Evolutionary conservation across 164 flowering plant genomes (phyloP).

Genomic region (Nymphaea thermarum): DNA sequence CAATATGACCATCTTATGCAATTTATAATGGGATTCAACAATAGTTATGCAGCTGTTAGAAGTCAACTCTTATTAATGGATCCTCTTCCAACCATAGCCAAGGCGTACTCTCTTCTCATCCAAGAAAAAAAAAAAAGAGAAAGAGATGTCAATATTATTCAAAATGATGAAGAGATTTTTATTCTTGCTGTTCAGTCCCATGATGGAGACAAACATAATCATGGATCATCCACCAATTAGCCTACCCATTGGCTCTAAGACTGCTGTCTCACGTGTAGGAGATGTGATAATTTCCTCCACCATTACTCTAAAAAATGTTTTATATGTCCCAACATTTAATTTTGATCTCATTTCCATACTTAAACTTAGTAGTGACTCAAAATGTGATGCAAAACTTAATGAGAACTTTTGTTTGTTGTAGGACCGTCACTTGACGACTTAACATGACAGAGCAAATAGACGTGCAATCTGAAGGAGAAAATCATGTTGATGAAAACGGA

Average conservation of each 20-base stretch:
- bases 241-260: not conserved
- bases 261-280: not conserved
- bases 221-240: not conserved
- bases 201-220: not conserved
- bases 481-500: too few relatives aligned
- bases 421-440: too few relatives aligned
- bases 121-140: not conserved
- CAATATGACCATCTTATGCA: too few relatives aligned
- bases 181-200: not conserved
- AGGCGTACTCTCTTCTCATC: not conserved
- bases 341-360: not conserved
- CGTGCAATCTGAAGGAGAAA: too few relatives aligned
- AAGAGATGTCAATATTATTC: not conserved
- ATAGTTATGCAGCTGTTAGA: too few relatives aligned
- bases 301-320: not conserved
- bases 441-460: too few relatives aligned
- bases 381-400: too few relatives aligned
- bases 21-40: too few relatives aligned
- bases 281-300: not conserved
- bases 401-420: too few relatives aligned
- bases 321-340: not conserved
- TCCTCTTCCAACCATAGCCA: not conserved
- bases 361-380: too few relatives aligned
- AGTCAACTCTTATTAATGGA: not conserved
- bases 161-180: not conserved